phyloP scores from a whole-genome alignment of 225 moss, liverwort and hornwort species.

The Takakia lepidozioides region DNA sequence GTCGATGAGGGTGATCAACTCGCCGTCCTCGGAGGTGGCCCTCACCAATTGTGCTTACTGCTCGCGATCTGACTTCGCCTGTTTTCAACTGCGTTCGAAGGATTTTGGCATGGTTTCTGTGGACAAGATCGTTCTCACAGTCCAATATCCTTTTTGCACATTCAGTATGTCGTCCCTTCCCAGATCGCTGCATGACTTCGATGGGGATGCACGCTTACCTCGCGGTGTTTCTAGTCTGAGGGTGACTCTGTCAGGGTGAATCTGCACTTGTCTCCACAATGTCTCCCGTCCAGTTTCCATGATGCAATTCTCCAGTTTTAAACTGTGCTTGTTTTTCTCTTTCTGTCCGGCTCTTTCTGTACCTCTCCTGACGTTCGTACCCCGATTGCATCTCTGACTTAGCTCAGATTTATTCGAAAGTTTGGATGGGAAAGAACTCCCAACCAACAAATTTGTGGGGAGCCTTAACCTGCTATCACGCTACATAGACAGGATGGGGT shows the following conservation, averaged over 20 bases:
- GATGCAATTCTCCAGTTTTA: not conserved
- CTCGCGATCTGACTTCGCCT: conserved; percentile 25
- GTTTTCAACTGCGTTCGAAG: conserved; percentile 10
- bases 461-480: no score
- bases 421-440: no score
- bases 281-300: not conserved
- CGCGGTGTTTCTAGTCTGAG: no score
- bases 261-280: not conserved
- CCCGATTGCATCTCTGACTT: no score
- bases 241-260: not conserved
- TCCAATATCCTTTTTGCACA: conserved; percentile 33
- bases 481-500: no score
- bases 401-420: no score
- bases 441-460: no score
- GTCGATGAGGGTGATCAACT: conserved; percentile 27
- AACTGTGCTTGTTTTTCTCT: not conserved
- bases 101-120: conserved; percentile 33
- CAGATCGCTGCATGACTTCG: not conserved
- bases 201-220: not conserved
- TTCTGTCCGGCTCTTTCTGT: no score
- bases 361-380: no score
- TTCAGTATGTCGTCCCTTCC: not conserved
- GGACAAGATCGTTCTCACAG: conserved; percentile 20
- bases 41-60: conserved; percentile 40
- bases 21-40: conserved; percentile 44